Conservation (phyloP, 176 grass and related monocot species). For the Zea luxurians region DNA sequence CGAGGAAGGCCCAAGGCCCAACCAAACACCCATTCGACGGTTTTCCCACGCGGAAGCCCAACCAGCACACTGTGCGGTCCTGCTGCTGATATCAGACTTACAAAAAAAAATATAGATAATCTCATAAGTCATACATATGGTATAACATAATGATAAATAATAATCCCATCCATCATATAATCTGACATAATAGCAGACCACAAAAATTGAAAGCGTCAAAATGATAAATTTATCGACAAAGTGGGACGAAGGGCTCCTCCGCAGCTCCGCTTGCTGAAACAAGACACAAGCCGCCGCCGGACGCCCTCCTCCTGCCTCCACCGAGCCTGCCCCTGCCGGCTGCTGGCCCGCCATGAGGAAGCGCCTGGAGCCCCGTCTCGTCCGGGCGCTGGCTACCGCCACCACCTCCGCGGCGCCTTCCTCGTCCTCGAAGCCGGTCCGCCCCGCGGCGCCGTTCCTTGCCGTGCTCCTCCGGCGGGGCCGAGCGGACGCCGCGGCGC, state of each 20-base stretch:
- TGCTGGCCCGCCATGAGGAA: slow-evolving; percentile 29
- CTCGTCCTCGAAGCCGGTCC: not conserved
- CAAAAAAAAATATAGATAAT: too few relatives aligned
- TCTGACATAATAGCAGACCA: too few relatives aligned
- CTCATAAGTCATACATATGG: too few relatives aligned
- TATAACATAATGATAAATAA: too few relatives aligned
- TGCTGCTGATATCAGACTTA: too few relatives aligned
- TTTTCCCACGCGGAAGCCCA: not conserved
- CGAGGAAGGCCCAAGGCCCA: not conserved
- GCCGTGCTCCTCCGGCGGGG: slow-evolving; percentile 38
- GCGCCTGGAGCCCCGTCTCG: not conserved
- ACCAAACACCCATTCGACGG: not conserved
- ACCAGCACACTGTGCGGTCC: not conserved
- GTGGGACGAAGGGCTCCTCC: too few relatives aligned
- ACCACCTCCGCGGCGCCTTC: slow-evolving; percentile 3
- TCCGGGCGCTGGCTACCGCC: slow-evolving; percentile 10
- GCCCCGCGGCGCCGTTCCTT: slow-evolving; percentile 33
- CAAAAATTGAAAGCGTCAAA: too few relatives aligned
- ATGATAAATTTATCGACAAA: too few relatives aligned
- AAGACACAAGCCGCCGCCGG: not conserved
- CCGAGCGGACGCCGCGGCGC: slow-evolving; percentile 19
- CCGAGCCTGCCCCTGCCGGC: not conserved
- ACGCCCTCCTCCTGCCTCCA: not conserved
- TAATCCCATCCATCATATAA: too few relatives aligned
- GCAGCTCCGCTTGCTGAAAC: too few relatives aligned